These are phyloP conservation scores for Prunus kanzakura DNA, from an alignment of 306 rosid species.

Conservation along the genomic window DNA sequence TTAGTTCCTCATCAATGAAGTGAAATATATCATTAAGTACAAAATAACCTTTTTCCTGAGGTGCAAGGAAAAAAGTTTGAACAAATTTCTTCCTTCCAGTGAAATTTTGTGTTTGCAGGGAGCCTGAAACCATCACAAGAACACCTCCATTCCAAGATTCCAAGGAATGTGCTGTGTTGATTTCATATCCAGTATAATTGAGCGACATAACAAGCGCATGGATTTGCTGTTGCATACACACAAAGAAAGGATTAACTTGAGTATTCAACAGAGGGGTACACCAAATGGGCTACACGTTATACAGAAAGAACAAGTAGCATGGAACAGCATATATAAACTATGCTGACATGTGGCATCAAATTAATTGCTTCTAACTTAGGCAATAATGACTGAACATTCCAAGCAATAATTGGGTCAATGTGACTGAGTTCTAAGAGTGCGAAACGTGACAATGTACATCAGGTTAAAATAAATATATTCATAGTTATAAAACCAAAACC, in stretches of 20 bases:
- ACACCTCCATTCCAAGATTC: conserved; percentile 98
- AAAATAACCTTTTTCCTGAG: conserved; percentile 91
- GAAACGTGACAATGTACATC: neutral
- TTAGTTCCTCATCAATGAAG: conserved; percentile 70
- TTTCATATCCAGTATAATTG: conserved; percentile 74
- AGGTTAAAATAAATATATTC: neutral
- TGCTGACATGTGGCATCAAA: neutral
- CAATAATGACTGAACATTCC: neutral
- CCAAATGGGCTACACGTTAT: neutral
- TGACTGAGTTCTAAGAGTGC: neutral
- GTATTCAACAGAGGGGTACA: neutral
- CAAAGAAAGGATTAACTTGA: conserved; percentile 5
- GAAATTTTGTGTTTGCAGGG: conserved; percentile 70
- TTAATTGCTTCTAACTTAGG: neutral
- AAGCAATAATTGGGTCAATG: neutral
- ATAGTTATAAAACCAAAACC: neutral
- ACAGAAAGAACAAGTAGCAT: neutral
- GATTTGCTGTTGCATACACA: conserved; percentile 73
- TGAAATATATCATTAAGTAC: conserved; percentile 90
- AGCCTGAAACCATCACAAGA: conserved; percentile 91
- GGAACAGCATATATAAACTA: neutral
- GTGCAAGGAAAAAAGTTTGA: conserved; percentile 95
- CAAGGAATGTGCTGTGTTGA: conserved; percentile 74
- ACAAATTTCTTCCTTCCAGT: conserved; percentile 70
- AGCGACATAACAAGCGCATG: conserved; percentile 86